Base-by-base conservation (phyloP, 331 rosid species). In the Rhamnella rubrinervis region DNA sequence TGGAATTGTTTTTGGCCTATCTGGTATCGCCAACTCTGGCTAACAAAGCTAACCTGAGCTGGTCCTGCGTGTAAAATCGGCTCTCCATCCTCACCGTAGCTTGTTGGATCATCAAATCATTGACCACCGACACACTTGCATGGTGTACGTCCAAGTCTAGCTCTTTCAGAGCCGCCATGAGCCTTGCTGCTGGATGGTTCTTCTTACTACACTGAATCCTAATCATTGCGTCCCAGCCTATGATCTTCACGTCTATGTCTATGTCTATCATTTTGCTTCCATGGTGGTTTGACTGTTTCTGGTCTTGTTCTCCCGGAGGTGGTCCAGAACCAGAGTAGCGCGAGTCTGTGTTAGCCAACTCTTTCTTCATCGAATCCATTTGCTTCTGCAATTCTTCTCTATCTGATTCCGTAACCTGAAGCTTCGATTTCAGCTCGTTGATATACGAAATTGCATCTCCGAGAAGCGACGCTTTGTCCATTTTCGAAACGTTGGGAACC, bases 201-300 rank as follows among this genome's bases (percentile, higher is more conserved):
- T 89, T 87, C 88, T 86, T 89, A 55, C 84, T 84, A 61, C 96
- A 81, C 56, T 95, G 96, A 31, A 95, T 80, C 55, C 96, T 75
- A 60, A 95, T 89, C 97, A 92, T 95, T 7, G 91, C 96, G 39
- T 95, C 98, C 96, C 96, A 89, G 1, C 97, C 98, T 1, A 95
- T 89, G 12, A 91, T 86, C 88, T 89, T 95, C 19, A 95, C 98
- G 14, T 95, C 96, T 0, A 95, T 87, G 0, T 93, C 96, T 75
- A 93, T 68, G 50, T 90, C 97, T 10, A 82, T 55, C 9, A 85
- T 47, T 65, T 79, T 82, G 40, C 41, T 51, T 18, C 70, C 75
- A 26, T 40, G 38, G 25, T 62, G 64, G 53, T 66, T 80, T 4
- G 67, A 67, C 47, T 38, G 53, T 21, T 81, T 77, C 7, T 61